These are phyloP conservation scores for Beverwykella pulmonaria DNA, from an alignment of 495 filamentous ascomycete species.

Conservation along the genomic window DNA sequence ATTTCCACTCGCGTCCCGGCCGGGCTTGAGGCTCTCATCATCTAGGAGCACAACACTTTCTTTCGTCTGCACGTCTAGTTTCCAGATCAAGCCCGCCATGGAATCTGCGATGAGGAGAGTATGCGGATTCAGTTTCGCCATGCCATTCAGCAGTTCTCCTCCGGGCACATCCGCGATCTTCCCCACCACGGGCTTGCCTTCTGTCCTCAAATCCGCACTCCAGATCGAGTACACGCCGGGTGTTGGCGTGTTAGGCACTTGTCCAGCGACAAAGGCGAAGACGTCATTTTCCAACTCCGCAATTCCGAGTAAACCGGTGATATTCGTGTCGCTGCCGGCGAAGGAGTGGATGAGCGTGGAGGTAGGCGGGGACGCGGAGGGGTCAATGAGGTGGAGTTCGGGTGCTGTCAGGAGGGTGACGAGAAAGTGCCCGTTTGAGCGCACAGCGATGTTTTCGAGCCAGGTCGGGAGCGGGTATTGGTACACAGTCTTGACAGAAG, in stretches of 20 bases:
- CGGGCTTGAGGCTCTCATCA: too few relatives aligned
- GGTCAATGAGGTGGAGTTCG: neutral
- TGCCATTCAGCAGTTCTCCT: neutral
- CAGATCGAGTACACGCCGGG: neutral
- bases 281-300: neutral
- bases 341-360: neutral
- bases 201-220: neutral
- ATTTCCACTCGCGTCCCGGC: neutral
- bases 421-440: constrained; percentile 15
- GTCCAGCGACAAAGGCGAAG: neutral
- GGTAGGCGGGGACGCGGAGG: neutral
- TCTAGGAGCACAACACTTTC: too few relatives aligned
- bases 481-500: neutral
- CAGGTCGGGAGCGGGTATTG: constrained; percentile 16
- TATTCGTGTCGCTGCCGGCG: neutral
- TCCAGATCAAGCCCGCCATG: neutral
- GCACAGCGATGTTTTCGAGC: constrained; percentile 20
- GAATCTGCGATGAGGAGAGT: neutral
- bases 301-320: neutral
- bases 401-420: neutral
- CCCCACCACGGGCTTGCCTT: neutral
- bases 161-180: neutral
- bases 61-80: neutral
- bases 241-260: neutral
- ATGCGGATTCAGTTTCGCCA: neutral